Evolutionary conservation across 306 rosid genomes (phyloP), one percentile per base, ranked within the genome.

Genomic region (Pachyrhizus erosus): DNA sequence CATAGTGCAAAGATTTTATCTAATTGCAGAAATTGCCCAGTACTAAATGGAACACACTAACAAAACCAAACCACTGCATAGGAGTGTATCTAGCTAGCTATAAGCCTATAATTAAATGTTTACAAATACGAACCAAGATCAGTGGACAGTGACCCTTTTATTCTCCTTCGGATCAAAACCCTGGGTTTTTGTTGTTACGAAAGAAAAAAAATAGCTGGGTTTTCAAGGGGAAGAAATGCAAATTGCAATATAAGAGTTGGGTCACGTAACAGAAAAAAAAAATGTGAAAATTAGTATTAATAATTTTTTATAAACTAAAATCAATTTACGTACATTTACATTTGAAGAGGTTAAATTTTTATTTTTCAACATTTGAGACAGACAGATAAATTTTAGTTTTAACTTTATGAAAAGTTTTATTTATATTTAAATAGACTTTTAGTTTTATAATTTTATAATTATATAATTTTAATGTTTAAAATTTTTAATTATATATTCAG

Each of bases 111-210:
- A 27, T 33, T 34, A 24, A 73, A 7, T 57, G 46, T 24, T 77
- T 29, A 31, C 27, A 5, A 1, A 55, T 60, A 71, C 80, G 80
- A 80, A 71, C 80, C 78, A 80, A 78, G 80, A 81, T 52, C 75
- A 71, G 27, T 73, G 33, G 85, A 86, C 42, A 86, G 79, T 66
- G 85, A 86, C 91, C 51, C 58, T 55, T 84, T 83, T 74, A 83
- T 82, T 83, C 86, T 83, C 60, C 71, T 17, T 61, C 23, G 54
- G 27, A 39, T 18, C 4, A 20, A 20, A 55, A 31, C n/a, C 42
- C 42, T 37, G 42, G 52, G 3, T 29, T 3, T 7, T 7, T 18
- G 20, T 57, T 57, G 65, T 52, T 18, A 27, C 31, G 3, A 33
- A 5, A 33, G 3, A 8, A 21, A 20, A 23, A 60, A 40, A 21